These are phyloP conservation scores for Vachellia pachyceras DNA, from an alignment of 306 rosid genomes.

Conservation along the genomic window DNA sequence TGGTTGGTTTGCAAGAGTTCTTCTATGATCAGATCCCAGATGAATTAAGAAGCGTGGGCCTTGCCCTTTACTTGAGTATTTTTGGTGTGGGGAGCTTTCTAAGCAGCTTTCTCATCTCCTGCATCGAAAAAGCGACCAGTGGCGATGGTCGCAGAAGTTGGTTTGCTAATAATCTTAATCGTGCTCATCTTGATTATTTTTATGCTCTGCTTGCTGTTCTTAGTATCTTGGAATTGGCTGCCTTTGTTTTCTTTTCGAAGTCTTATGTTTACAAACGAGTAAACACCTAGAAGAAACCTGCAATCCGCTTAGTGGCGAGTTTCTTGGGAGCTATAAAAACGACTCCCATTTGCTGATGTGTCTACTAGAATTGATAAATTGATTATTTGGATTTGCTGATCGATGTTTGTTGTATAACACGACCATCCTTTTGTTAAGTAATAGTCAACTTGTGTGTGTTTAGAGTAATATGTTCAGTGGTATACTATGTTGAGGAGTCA, in stretches of 20 bases:
- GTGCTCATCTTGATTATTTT: slow-evolving; percentile 74
- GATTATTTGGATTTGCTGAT: background rate
- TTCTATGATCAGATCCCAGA: slow-evolving; percentile 76
- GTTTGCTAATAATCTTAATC: slow-evolving; percentile 67
- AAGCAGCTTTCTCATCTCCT: slow-evolving; percentile 63
- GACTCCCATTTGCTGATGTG: background rate
- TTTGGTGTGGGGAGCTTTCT: slow-evolving; percentile 68
- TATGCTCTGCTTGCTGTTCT: slow-evolving; percentile 65
- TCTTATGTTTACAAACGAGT: slow-evolving; percentile 34
- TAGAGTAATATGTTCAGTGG: background rate
- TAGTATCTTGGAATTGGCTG: slow-evolving; percentile 37
- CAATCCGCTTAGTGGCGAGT: background rate
- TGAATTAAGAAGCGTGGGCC: slow-evolving; percentile 69
- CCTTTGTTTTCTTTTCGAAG: slow-evolving; percentile 37
- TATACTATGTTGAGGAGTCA: too few relatives aligned
- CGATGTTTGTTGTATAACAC: background rate
- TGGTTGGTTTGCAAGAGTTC: slow-evolving; percentile 83
- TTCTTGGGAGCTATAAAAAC: background rate
- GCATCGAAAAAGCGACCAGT: slow-evolving; percentile 43
- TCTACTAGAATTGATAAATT: too few relatives aligned
- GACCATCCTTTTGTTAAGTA: background rate
- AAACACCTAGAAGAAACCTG: background rate
- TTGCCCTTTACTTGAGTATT: slow-evolving; percentile 64
- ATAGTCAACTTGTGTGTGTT: background rate
- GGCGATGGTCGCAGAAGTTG: slow-evolving; percentile 51